phyloP scores from a whole-genome alignment of 192 early-diverging fungal genomes.

The Backusella morwellensis region DNA sequence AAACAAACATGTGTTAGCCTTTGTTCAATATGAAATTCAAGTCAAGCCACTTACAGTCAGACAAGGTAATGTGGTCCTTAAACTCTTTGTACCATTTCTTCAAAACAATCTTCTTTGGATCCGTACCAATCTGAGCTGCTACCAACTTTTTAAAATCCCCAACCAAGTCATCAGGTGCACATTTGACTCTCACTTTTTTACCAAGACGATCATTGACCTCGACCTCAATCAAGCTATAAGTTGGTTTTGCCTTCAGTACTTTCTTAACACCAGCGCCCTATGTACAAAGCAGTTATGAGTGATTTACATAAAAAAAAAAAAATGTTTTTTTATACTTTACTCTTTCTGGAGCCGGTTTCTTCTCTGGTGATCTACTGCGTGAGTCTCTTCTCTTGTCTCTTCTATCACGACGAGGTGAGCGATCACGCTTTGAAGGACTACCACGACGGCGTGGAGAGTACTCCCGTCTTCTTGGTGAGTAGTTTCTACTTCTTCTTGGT shows the following conservation, averaged over 20 bases:
- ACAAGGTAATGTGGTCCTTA: conserved; percentile 89
- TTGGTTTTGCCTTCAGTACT: background rate
- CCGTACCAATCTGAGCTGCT: conserved; percentile 88
- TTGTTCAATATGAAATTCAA: background rate
- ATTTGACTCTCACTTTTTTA: conserved; percentile 85
- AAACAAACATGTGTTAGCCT: background rate
- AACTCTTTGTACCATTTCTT: conserved; percentile 87
- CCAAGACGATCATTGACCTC: conserved; percentile 86
- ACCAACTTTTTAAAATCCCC: conserved; percentile 84
- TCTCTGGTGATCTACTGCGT: conserved; percentile 4
- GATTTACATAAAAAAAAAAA: too few relatives aligned
- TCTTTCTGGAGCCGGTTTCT: conserved; percentile 1
- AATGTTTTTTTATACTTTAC: background rate
- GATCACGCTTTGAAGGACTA: conserved; percentile 6
- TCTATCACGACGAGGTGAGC: conserved; percentile 7
- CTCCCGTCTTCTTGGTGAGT: background rate
- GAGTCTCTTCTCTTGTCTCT: background rate
- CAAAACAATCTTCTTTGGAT: conserved; percentile 82
- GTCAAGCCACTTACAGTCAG: conserved; percentile 65
- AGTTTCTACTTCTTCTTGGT: background rate
- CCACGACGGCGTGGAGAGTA: background rate
- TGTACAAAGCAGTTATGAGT: background rate
- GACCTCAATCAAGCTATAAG: conserved; percentile 61
- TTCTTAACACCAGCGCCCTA: background rate
- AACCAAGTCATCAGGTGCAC: conserved; percentile 76